These are phyloP conservation scores for Primulina huaijiensis DNA, from an alignment of 257 asterid species.

Conservation along the genomic window DNA sequence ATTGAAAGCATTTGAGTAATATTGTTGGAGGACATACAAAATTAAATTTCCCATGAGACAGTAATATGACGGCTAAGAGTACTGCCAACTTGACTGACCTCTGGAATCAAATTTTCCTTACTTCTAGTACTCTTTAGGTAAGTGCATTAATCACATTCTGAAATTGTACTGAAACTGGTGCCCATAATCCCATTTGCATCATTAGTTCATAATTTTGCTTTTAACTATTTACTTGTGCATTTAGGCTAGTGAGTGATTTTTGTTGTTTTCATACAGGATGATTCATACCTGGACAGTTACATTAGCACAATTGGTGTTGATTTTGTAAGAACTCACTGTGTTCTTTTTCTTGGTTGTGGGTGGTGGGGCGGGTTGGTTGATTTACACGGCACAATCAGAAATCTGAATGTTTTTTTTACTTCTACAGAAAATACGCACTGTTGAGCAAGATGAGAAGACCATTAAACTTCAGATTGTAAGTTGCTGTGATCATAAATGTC, in stretches of 20 bases:
- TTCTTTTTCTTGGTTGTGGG: background rate
- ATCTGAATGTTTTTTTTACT: constrained; percentile 10
- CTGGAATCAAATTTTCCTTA: too few species aligned
- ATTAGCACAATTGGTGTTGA: constrained; percentile 69
- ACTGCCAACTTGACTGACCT: background rate
- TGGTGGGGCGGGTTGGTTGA: background rate
- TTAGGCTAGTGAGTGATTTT: background rate
- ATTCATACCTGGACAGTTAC: constrained; percentile 58
- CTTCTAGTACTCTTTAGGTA: background rate
- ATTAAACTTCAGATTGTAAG: constrained; percentile 63
- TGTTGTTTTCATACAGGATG: constrained; percentile 38
- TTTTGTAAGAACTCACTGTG: constrained; percentile 37
- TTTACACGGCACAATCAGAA: background rate
- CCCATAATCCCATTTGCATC: background rate
- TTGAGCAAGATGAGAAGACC: constrained; percentile 41
- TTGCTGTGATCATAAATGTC: background rate
- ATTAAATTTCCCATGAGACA: background rate
- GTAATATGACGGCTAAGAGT: background rate
- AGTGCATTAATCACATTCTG: background rate
- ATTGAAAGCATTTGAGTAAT: background rate
- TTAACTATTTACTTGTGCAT: background rate
- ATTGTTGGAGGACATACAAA: background rate
- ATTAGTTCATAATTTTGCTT: background rate
- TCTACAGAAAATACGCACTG: constrained; percentile 35
- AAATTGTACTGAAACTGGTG: background rate